Base-by-base conservation (phyloP, 2,329 filamentous ascomycete species). In the Pestalotiopsis sp. region DNA sequence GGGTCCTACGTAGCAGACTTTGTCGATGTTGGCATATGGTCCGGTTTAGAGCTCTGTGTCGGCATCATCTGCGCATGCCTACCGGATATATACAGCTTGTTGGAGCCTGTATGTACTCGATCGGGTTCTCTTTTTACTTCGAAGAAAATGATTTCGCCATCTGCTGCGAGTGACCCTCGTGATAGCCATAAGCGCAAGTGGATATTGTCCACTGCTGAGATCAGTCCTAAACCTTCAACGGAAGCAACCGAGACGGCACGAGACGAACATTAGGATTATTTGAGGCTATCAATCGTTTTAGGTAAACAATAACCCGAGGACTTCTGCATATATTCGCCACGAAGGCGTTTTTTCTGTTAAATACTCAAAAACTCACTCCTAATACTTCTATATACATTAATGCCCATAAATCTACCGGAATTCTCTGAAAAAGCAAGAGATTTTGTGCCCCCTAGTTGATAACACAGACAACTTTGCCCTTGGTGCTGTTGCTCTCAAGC, bases 61-160 rank as follows among this genome's bases (percentile, higher is more conserved):
- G 80, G 77, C 52, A 76, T 81, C 13, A 79, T 83, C 9, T 81
- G 81, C 68, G 79, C 77, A 9, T 83, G 80, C 60, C 72, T 83
- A 75, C 81, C 81, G 0, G 75, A 79, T 0, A 66, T 82, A 2
- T 75, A 79, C 9, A 72, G 80, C 4, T 70, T 81, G 0, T 74
- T 82, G 2, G 62, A 64, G n/a, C 60, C 45, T 31, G 45, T 68
- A 17, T 60, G 45, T 27, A 4, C 41, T 11, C 58, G 45, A 20
- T 12, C 27, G n/a, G 57, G 27, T 13, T 36, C 57, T 1, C 11
- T 52, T 23, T 52, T 52, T 4, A 9, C 45, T 9, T 23, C 45
- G 2, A 20, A 52, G 45, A 5, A 17, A 9, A 7, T 9, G 11
- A n/a, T 6, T n/a, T n/a, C n/a, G 14, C n/a, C 7, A 6, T 52